Conservation (phyloP, 202 grass and related monocot species). For the Bolboschoenoplectus hybrid region DNA sequence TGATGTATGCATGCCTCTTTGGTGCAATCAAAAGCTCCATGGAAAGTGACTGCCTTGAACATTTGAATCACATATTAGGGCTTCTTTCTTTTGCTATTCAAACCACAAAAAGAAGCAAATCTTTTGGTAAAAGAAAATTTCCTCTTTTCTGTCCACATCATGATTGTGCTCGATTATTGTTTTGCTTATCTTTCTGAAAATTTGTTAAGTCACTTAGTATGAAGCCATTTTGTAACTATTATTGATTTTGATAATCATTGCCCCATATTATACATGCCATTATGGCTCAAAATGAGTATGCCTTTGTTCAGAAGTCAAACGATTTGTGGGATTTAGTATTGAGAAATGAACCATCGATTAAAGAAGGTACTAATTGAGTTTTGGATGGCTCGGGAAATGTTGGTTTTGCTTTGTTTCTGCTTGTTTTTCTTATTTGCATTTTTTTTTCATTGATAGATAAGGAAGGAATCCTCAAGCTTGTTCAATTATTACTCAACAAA, state of each 20-base stretch:
- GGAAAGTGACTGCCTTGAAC: slow-evolving; percentile 53
- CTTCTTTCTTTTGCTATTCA: slow-evolving; percentile 70
- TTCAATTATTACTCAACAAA: slow-evolving; percentile 58
- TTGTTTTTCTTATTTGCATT: slow-evolving; percentile 34
- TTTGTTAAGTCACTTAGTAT: neutral
- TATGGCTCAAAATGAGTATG: slow-evolving; percentile 24
- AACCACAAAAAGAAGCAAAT: slow-evolving; percentile 50
- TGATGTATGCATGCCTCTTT: slow-evolving; percentile 71
- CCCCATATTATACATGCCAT: neutral
- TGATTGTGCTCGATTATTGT: slow-evolving; percentile 16
- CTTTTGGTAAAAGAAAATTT: slow-evolving; percentile 51
- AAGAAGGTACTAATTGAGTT: neutral
- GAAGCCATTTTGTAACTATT: neutral
- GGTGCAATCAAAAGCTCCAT: slow-evolving; percentile 60
- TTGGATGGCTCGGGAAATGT: neutral
- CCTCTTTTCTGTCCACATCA: slow-evolving; percentile 13
- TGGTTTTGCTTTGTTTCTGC: slow-evolving; percentile 24
- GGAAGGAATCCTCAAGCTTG: slow-evolving; percentile 54
- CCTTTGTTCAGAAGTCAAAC: neutral
- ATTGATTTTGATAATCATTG: neutral
- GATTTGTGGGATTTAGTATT: neutral
- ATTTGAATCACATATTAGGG: slow-evolving; percentile 68
- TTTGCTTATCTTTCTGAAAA: slow-evolving; percentile 35
- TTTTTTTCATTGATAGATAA: slow-evolving; percentile 54
- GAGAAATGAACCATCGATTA: neutral